Base-by-base conservation (phyloP, 345 rosid species). In the Pelargonium nanum region DNA sequence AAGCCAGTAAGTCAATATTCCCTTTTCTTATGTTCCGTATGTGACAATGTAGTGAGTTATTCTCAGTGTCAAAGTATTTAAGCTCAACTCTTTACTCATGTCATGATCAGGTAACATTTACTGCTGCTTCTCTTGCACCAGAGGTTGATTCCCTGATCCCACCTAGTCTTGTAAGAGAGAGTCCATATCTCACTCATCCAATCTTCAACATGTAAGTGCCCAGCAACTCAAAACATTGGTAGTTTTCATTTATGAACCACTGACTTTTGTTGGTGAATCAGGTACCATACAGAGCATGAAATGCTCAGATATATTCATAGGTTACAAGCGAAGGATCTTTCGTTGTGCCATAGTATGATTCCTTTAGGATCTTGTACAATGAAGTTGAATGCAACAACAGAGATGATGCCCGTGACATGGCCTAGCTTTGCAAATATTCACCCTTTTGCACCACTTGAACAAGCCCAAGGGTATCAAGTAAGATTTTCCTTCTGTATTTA, bases 341-440 rank as follows among this genome's bases (percentile, higher is more conserved):
- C 99, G 45, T 71, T 87, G 69, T 93, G 99, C 86, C 99, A 93
- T 73, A 87, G 97, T 73, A 93, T 93, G 99, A 93, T 93, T 79
- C 96, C 99, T 5, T 67, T 93, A 78, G 97, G 99, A 68, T 93
- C 99, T 74, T 88, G 99, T 69, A 93, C 99, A 0, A 90, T 90
- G 99, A 93, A 93, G 75, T 65, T 93, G 81, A 93, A 93, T 64
- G 99, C 99, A 57, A 93, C 99, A 24, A 72, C 87, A 53, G 99
- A 93, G 78, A 93, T 93, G 99, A 84, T 85, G 88, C 97, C 99
- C 7, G 97, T 93, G 68, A 81, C 99, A 57, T 89, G 84, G 84
- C 95, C 99, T 57, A 79, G 72, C 71, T 93, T 93, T 62, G 68
- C 97, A 57, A 80, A 93, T 68, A 81, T 89, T 53, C 99, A 93